phyloP scores from a whole-genome alignment of 805 yeast species.

The Ogataea sp. region DNA sequence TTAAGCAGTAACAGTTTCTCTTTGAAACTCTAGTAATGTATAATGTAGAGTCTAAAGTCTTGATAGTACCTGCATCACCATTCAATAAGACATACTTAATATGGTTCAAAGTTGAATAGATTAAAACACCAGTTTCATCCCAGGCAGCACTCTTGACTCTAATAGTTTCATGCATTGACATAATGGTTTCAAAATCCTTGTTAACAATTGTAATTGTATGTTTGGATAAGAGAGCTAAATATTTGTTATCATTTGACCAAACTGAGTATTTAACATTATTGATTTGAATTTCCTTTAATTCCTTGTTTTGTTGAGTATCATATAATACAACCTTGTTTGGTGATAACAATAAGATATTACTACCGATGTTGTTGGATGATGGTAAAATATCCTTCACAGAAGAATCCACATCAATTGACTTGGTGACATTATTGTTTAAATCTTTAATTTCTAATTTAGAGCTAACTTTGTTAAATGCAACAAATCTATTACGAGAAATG shows the following conservation, averaged over 20 bases:
- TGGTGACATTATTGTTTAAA: conserved; percentile 73
- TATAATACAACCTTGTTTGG: conserved; percentile 65
- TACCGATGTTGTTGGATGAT: conserved; percentile 84
- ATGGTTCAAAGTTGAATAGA: conserved; percentile 92
- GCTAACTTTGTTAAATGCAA: conserved; percentile 58
- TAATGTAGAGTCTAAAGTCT: conserved; percentile 82
- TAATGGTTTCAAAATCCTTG: conserved; percentile 65
- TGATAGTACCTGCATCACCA: conserved; percentile 93
- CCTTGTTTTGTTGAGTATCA: conserved; percentile 90
- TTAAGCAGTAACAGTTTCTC: conserved; percentile 68
- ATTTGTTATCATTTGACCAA: conserved; percentile 85
- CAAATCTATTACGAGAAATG: conserved; percentile 92
- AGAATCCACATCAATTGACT: conserved; percentile 60
- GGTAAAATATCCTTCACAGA: conserved; percentile 63
- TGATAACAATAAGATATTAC: conserved; percentile 71
- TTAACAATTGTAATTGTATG: conserved; percentile 88
- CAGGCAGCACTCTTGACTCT: conserved; percentile 95
- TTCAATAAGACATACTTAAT: conserved; percentile 87
- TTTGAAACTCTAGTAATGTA: conserved; percentile 72
- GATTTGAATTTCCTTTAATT: conserved; percentile 57
- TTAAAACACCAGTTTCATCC: conserved; percentile 89
- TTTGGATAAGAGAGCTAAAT: conserved; percentile 81
- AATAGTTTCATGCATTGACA: conserved; percentile 92
- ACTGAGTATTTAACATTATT: conserved; percentile 79
- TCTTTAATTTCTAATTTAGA: conserved; percentile 78